phyloP scores from a whole-genome alignment of 768 basidiomycete genomes.

The Suillus luteus region DNA sequence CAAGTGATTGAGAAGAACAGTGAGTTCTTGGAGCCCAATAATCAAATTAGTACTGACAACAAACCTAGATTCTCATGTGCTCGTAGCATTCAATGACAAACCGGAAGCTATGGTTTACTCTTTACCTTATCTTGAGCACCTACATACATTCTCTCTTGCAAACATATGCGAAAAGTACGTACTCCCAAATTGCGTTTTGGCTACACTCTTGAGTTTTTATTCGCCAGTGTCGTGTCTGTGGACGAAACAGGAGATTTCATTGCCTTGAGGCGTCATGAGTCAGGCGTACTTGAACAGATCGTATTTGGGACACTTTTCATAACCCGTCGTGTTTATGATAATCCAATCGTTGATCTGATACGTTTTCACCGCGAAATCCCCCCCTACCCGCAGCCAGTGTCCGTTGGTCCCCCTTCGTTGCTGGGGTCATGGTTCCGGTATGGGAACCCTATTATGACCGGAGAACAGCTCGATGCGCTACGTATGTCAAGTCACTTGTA shows the following conservation, averaged over 20 bases:
- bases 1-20: constrained; percentile 66
- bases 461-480: constrained; percentile 60
- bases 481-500: constrained; percentile 40
- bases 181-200: background rate
- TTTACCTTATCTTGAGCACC: constrained; percentile 59
- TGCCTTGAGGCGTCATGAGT: constrained; percentile 39
- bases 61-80: constrained; percentile 48
- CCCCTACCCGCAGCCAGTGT: constrained; percentile 62
- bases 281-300: constrained; percentile 38
- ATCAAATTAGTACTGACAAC: constrained; percentile 7
- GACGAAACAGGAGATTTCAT: constrained; percentile 58
- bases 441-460: constrained; percentile 48
- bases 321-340: constrained; percentile 49
- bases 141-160: constrained; percentile 47
- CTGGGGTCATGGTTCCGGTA: constrained; percentile 58
- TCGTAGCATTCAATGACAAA: constrained; percentile 57
- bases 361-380: constrained; percentile 45
- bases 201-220: background rate
- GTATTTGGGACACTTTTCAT: constrained; percentile 63
- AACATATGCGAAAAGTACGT: constrained; percentile 15
- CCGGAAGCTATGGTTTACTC: constrained; percentile 58
- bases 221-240: constrained; percentile 38
- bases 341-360: constrained; percentile 55
- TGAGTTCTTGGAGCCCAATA: constrained; percentile 30
- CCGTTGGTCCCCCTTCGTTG: constrained; percentile 56